Evolutionary conservation across 305 asterid genomes (phyloP).

Genomic region (Fraxinus angustifolia): DNA sequence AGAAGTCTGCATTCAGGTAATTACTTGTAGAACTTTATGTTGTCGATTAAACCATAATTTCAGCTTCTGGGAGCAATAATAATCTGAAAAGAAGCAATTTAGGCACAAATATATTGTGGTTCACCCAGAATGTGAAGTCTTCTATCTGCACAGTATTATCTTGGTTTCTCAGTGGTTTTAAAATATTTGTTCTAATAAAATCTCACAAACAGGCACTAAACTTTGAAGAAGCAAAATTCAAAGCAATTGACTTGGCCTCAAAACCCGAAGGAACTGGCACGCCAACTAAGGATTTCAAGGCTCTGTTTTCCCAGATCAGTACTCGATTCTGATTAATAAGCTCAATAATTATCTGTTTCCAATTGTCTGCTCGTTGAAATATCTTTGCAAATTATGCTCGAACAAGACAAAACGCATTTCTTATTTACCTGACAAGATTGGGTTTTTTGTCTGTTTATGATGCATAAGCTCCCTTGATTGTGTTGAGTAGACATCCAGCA

Average conservation of each 20-base stretch:
- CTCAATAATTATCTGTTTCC: neutral
- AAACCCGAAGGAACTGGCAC: slow-evolving; percentile 81
- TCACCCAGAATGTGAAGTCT: neutral
- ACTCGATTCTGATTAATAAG: slow-evolving; percentile 52
- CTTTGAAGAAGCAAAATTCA: slow-evolving; percentile 73
- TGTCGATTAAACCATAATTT: neutral
- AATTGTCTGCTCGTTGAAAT: neutral
- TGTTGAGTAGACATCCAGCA: neutral
- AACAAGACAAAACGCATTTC: neutral
- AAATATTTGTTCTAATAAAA: neutral
- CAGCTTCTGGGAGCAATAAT: neutral
- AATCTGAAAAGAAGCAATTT: neutral
- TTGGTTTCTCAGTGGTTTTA: neutral
- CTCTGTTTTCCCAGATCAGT: slow-evolving; percentile 65
- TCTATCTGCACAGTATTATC: neutral
- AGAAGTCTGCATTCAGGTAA: slow-evolving; percentile 85
- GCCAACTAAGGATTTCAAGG: slow-evolving; percentile 77
- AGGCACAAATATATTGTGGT: neutral
- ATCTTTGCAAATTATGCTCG: neutral
- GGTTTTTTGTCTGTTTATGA: neutral
- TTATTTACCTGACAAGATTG: neutral
- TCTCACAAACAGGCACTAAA: slow-evolving; percentile 51
- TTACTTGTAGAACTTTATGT: neutral
- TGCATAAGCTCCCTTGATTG: neutral
- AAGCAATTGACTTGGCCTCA: slow-evolving; percentile 87